Conservation (phyloP, 2,329 filamentous ascomycete genomes). For the Aspergillus quadricinctus region DNA sequence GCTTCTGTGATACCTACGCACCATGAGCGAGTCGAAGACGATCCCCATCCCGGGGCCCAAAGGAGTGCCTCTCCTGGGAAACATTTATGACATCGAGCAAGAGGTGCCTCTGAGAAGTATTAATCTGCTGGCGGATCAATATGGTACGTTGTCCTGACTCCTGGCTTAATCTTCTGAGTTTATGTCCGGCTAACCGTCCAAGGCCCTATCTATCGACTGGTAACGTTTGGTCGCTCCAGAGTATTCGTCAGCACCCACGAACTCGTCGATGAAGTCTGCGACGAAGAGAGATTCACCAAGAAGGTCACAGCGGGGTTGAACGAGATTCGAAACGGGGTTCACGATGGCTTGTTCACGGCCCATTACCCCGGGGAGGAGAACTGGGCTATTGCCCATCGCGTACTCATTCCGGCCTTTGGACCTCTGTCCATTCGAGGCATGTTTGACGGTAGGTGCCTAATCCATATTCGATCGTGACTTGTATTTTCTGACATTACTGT, state of each 20-base stretch:
- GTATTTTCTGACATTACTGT: background rate
- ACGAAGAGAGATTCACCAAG: slow-evolving; percentile 65
- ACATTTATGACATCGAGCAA: slow-evolving; percentile 59
- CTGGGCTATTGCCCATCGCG: slow-evolving; percentile 60
- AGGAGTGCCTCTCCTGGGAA: slow-evolving; percentile 62
- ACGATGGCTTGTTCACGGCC: slow-evolving; percentile 65
- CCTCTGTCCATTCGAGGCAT: slow-evolving; percentile 42
- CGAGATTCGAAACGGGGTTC: slow-evolving; percentile 56
- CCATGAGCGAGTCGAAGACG: slow-evolving; percentile 15
- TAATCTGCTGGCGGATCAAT: slow-evolving; percentile 56
- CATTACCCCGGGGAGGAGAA: slow-evolving; percentile 44
- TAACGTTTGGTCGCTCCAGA: slow-evolving; percentile 42
- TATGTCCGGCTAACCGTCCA: background rate
- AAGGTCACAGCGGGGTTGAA: slow-evolving; percentile 47
- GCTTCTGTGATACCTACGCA: background rate
- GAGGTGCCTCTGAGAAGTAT: slow-evolving; percentile 56
- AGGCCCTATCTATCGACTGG: slow-evolving; percentile 59
- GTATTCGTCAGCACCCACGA: slow-evolving; percentile 51
- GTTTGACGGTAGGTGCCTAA: slow-evolving; percentile 31
- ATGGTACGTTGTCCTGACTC: slow-evolving; percentile 47
- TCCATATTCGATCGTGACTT: background rate
- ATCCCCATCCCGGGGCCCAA: slow-evolving; percentile 59
- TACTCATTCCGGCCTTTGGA: slow-evolving; percentile 46
- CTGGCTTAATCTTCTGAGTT: background rate
- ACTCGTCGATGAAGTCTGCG: slow-evolving; percentile 59